Evolutionary conservation across 805 yeast genomes (phyloP), one percentile per base, ranked within the genome.

Genomic region (Zygotorulaspora florentina): DNA sequence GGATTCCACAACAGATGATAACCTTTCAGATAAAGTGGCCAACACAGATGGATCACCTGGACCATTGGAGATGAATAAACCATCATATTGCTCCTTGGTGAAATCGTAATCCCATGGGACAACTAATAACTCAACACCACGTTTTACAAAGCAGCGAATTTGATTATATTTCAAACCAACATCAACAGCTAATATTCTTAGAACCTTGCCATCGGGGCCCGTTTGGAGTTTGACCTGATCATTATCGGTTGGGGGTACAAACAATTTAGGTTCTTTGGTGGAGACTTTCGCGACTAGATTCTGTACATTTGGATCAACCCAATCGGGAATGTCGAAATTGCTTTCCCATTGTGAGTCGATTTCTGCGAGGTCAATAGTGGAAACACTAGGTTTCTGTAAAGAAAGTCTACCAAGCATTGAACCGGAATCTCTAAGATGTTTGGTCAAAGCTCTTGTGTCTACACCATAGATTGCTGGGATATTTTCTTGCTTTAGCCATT

Each of bases 121-220:
- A 45, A 93, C 97, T 64, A 81, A 79, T 56, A 93, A 75, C 71
- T 95, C 97, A 42, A 93, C 96, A 67, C 99, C 99, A 63, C 99
- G 84, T 65, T 81, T 80, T 48, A 93, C 88, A 55, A 93, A 91
- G 69, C 99, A 93, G 69, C 99, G 85, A 63, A 93, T 87, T 74
- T 93, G 99, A 72, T 93, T 93, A 74, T 75, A 91, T 72, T 93
- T 93, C 87, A 93, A 87, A 77, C 99, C 99, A 47, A 90, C 96
- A 70, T 93, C 99, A 52, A 93, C 75, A 17, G 96, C 96, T 31
- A 93, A 69, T 53, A 93, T 85, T 68, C 93, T 82, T 54, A 91
- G 68, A 36, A 81, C 73, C 61, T 85, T 81, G 42, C 96, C 96
- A 64, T 83, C 71, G 57, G 82, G 76, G 56, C 87, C 81, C 60